A percentile compares a stretch with the other conserved stretches of the same genome.
Conservation (phyloP, 163 green algal genomes). For the Scenedesmus sp. region DNA sequence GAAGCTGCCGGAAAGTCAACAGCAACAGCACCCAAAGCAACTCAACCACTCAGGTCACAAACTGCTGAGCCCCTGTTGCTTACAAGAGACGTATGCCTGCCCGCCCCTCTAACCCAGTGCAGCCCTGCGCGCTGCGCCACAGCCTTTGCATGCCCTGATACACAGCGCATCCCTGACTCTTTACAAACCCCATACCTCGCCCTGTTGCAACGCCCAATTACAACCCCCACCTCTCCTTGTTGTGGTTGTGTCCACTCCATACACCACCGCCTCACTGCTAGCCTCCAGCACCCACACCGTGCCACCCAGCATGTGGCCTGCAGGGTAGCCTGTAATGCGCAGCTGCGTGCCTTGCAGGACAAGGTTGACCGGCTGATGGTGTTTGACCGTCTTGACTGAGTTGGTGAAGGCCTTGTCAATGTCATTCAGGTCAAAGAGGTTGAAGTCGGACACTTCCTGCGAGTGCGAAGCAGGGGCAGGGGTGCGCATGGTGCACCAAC, state of each 20-base stretch:
- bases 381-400: neutral
- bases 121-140: neutral
- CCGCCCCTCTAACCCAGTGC: neutral
- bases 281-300: conserved; percentile 86
- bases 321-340: conserved; percentile 59
- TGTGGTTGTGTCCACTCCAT: conserved; percentile 89
- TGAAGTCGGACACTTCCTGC: conserved; percentile 68
- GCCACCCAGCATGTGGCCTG: conserved; percentile 90
- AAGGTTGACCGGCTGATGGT: conserved; percentile 25
- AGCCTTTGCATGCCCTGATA: neutral
- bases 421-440: conserved; percentile 86
- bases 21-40: no score
- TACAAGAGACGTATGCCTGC: neutral
- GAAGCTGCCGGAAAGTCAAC: no score
- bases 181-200: no score
- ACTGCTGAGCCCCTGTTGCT: no score
- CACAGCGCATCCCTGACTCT: neutral
- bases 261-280: conserved; percentile 87
- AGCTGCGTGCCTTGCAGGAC: neutral
- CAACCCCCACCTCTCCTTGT: conserved; percentile 70
- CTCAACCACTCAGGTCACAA: no score
- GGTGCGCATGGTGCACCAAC: no score
- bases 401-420: conserved; percentile 87
- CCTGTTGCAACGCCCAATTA: neutral
- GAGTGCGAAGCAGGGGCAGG: neutral